These are phyloP conservation scores for Fusarium succisae DNA, from an alignment of 2,329 filamentous ascomycete genomes.

Conservation along the genomic window DNA sequence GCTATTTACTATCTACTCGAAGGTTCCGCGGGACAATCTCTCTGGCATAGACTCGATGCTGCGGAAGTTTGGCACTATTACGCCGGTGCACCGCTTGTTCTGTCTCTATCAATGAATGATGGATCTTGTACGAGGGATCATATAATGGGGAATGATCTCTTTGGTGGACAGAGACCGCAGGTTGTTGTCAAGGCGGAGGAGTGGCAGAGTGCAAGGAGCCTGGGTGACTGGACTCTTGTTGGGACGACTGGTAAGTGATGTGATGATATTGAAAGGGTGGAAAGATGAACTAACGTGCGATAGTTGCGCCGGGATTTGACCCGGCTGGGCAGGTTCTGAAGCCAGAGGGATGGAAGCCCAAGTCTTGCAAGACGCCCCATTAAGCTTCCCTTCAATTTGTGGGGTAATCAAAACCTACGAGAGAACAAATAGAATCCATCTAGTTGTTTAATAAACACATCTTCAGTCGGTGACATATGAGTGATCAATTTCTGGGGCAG, in stretches of 20 bases:
- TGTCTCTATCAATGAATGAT: constrained; percentile 57
- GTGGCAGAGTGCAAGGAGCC: constrained; percentile 15
- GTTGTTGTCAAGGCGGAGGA: constrained; percentile 4
- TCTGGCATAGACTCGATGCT: constrained; percentile 60
- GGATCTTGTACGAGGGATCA: constrained; percentile 42
- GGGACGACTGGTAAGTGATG: constrained; percentile 17
- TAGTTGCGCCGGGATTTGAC: constrained; percentile 25
- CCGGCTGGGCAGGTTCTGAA: constrained; percentile 7
- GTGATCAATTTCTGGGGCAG: background rate
- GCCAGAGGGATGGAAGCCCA: constrained; percentile 22
- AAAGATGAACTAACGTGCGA: background rate
- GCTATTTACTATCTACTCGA: constrained; percentile 64
- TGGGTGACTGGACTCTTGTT: constrained; percentile 27
- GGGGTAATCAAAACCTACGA: accelerated
- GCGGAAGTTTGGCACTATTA: constrained; percentile 65
- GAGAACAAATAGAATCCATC: accelerated
- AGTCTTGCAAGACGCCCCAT: background rate
- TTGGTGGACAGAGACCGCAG: constrained; percentile 14
- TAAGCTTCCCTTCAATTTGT: too few species aligned
- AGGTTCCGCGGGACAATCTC: constrained; percentile 52
- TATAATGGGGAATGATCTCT: constrained; percentile 7
- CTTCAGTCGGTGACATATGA: background rate
- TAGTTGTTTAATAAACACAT: accelerated
- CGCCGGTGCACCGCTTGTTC: constrained; percentile 58
- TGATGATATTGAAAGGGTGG: accelerated